A percentile compares a stretch with the other conserved stretches of the same genome.
phyloP scores from a whole-genome alignment of 1,284 basidiomycete genomes.

The Ustilago nuda region DNA sequence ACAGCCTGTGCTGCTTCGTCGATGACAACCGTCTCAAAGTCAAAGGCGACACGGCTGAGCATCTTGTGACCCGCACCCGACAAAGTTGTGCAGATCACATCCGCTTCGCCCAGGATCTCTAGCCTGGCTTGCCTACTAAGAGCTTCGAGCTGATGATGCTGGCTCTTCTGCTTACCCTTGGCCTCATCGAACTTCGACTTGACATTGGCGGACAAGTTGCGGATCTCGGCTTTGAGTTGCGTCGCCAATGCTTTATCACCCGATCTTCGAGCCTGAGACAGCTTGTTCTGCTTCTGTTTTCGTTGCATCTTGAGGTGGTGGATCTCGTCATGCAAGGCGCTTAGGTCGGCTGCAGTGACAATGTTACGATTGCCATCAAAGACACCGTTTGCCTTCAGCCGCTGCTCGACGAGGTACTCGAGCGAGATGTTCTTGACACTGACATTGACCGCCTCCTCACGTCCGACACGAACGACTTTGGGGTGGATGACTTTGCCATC shows the following conservation, averaged over 20 bases:
- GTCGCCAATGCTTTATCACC: slow-evolving; percentile 24
- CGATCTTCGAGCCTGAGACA: slow-evolving; percentile 39
- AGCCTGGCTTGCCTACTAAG: slow-evolving; percentile 48
- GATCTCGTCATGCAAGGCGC: slow-evolving; percentile 44
- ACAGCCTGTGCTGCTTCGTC: slow-evolving; percentile 98
- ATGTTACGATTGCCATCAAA: slow-evolving; percentile 29
- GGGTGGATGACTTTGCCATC: slow-evolving; percentile 75
- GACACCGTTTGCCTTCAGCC: slow-evolving; percentile 24
- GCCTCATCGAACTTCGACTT: slow-evolving; percentile 60
- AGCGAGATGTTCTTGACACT: slow-evolving; percentile 88
- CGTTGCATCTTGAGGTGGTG: slow-evolving; percentile 53
- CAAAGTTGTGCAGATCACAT: slow-evolving; percentile 93
- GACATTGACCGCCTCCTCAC: slow-evolving; percentile 81
- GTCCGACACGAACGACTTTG: slow-evolving; percentile 89
- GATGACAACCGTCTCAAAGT: slow-evolving; percentile 96
- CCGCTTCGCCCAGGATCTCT: slow-evolving; percentile 73
- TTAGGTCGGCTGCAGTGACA: slow-evolving; percentile 27
- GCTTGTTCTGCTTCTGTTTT: slow-evolving; percentile 54
- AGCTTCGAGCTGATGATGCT: slow-evolving; percentile 55
- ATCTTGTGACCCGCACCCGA: slow-evolving; percentile 87
- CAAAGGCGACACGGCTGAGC: slow-evolving; percentile 77
- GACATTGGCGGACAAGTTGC: slow-evolving; percentile 44
- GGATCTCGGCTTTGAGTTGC: slow-evolving; percentile 55
- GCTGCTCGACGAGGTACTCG: slow-evolving; percentile 72
- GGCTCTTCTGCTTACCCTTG: slow-evolving; percentile 57